Evolutionary conservation across 371 early-diverging fungal genomes (phyloP), one percentile per base, ranked within the genome.

Genomic region (Haplosporangium sp.): DNA sequence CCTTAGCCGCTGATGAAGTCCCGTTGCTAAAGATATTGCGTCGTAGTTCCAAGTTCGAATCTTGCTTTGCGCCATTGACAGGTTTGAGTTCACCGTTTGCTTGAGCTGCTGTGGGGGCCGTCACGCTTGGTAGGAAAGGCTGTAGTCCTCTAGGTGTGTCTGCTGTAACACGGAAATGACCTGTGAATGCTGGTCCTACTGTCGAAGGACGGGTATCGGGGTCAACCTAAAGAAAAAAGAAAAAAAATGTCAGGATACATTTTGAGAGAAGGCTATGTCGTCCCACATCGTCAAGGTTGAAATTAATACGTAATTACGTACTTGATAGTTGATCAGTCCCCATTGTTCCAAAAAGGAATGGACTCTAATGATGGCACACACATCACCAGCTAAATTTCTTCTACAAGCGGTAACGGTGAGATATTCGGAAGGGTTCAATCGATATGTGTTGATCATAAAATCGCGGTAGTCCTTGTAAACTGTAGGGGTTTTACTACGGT

Each of bases 291-390:
- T 1, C 27, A 17, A 48, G 11, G 34, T 38, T 39, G 19, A 17
- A 27, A 55, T 17, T 15, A 15, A 47, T 47, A 48, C 5, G 17
- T 48, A 38, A 38, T 39, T 19, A 64, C 63, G 69, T 84, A 96
- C 97, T 89, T 98, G 96, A 83, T 96, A 96, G 86, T 99, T 99
- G 77, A 99, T 97, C 48, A 99, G 86, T 2, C 99, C 99, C 99
- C 99, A 99, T 84, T 99, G 99, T 84, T 99, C 99, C 59, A 99
- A 85, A 77, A 99, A 99, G 6, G 98, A 95, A 86, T 99, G 98
- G 1, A 99, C 97, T 37, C 98, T 88, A 84, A 99, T 95, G 69
- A 99, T 96, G 15, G 97, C 94, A 77, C 98, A 97, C 4, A 99
- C 98, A 87, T 99, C 99, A 40, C 98, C 98, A 1, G 97, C 95